These are phyloP conservation scores for Xanthoconium purpureum DNA, from an alignment of 768 basidiomycete genomes.

Conservation along the genomic window DNA sequence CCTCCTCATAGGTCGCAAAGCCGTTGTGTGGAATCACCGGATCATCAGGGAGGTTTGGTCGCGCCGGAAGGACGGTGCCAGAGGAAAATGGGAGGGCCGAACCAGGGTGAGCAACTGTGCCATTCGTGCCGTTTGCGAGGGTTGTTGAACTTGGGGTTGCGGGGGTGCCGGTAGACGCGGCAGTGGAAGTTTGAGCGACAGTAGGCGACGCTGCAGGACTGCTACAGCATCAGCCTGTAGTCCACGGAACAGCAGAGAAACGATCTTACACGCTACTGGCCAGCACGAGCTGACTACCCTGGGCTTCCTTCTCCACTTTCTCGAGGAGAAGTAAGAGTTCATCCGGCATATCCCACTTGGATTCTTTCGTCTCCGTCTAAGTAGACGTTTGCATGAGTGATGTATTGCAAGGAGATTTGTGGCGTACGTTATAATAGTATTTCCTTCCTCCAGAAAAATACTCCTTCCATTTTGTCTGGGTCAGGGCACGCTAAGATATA, in stretches of 20 bases:
- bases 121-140: slow-evolving; percentile 47
- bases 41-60: slow-evolving; percentile 81
- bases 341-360: slow-evolving; percentile 97
- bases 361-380: slow-evolving; percentile 84
- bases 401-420: neutral
- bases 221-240: slow-evolving; percentile 6
- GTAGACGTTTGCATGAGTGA: slow-evolving; percentile 4
- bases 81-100: slow-evolving; percentile 64
- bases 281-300: slow-evolving; percentile 37
- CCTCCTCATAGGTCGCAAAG: slow-evolving; percentile 81
- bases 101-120: slow-evolving; percentile 43
- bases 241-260: neutral
- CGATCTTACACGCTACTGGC: slow-evolving; percentile 25
- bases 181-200: slow-evolving; percentile 36
- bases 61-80: slow-evolving; percentile 60
- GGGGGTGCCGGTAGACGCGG: slow-evolving; percentile 46
- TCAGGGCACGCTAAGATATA: slow-evolving; percentile 68
- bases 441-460: slow-evolving; percentile 91
- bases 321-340: slow-evolving; percentile 83
- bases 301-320: slow-evolving; percentile 76
- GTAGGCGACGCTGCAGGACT: slow-evolving; percentile 40
- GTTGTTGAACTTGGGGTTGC: slow-evolving; percentile 37
- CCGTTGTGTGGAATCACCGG: slow-evolving; percentile 89
- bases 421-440: slow-evolving; percentile 81
- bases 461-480: slow-evolving; percentile 92